A percentile compares a stretch with the other conserved stretches of the same genome.
Conservation (phyloP, 805 yeast species). For the Candida hungchunana region DNA sequence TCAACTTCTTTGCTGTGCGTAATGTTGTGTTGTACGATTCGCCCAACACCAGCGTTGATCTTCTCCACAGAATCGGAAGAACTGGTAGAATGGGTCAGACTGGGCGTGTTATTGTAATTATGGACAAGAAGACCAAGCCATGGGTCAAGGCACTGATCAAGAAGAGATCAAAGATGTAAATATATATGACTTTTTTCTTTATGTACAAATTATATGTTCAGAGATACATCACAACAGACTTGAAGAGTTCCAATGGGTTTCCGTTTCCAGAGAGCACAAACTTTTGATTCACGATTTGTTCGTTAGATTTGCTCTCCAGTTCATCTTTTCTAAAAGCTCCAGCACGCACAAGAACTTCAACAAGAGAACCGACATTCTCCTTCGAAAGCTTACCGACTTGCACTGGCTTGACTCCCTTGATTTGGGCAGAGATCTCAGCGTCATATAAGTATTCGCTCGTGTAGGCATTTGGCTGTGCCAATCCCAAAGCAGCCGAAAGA, state of each 20-base stretch:
- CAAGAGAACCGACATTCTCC: constrained; percentile 39
- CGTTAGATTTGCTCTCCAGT: constrained; percentile 28
- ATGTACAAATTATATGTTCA: constrained; percentile 9
- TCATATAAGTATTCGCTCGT: constrained; percentile 47
- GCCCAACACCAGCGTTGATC: constrained; percentile 79
- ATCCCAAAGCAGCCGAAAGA: constrained; percentile 54
- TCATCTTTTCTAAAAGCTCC: constrained; percentile 37
- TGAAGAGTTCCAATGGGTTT: constrained; percentile 40
- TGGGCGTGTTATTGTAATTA: constrained; percentile 82
- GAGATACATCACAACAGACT: constrained; percentile 23
- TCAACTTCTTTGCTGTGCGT: constrained; percentile 77
- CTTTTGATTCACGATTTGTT: constrained; percentile 41
- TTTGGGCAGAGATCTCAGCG: constrained; percentile 43
- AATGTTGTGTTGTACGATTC: constrained; percentile 82
- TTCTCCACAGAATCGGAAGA: constrained; percentile 89
- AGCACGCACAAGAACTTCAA: constrained; percentile 37
- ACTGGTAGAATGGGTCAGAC: constrained; percentile 89
- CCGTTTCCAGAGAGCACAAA: constrained; percentile 62
- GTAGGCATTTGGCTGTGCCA: constrained; percentile 52
- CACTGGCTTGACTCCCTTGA: constrained; percentile 37
- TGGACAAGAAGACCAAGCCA: constrained; percentile 60
- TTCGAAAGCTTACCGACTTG: constrained; percentile 40
- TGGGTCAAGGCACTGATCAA: constrained; percentile 70
- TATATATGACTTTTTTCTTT: too few species aligned
- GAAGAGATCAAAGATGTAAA: too few species aligned